Base-by-base conservation (phyloP, 768 basidiomycete species). In the Pilatotrama ljubarskyi region DNA sequence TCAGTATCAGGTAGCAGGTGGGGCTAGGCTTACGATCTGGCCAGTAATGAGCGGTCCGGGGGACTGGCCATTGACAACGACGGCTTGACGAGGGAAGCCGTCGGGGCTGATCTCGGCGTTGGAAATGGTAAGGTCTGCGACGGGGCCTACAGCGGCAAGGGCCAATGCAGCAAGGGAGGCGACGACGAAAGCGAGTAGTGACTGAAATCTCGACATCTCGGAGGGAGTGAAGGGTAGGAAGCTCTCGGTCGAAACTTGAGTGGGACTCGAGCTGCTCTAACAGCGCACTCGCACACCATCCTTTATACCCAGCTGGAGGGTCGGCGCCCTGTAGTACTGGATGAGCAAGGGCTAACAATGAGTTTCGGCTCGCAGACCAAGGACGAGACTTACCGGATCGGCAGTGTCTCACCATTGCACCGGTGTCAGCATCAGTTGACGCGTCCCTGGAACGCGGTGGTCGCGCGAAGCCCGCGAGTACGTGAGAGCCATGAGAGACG, bases 81-180 rank as follows among this genome's bases (percentile, higher is more conserved):
- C 59, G 35, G 55, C 66, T 55, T 56, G 57, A 25, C 72, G 57
- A 11, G 24, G 6, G 56, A 57, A 73, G 7, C 72, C 72, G 54
- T 74, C 74, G 9, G 73, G 73, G 17, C 66, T 47, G 35, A 74
- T 52, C 7, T 59, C 17, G 13, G 58, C 64, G 14, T 63, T 51
- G 38, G 54, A 43, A 47, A 65, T 44, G 35, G 61, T 58, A 24
- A 65, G 58, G 64, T 65, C 64, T 18, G 64, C 37, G 18, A 56
- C 47, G 26, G 64, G 64, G 1, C 64, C 64, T 3, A 65, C 52
- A 26, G 43, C 61, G 25, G 63, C 63, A 32, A 53, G 25, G 1
- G 46, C 51, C 5, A 36, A 35, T 7, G 55, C 51, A 17, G 29
- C 49, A 20, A 59, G 43, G 47, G 43, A 52, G n/a, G 55, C 42